These are phyloP conservation scores for Prunus dulcis DNA, from an alignment of 306 rosid genomes.

Conservation along the genomic window DNA sequence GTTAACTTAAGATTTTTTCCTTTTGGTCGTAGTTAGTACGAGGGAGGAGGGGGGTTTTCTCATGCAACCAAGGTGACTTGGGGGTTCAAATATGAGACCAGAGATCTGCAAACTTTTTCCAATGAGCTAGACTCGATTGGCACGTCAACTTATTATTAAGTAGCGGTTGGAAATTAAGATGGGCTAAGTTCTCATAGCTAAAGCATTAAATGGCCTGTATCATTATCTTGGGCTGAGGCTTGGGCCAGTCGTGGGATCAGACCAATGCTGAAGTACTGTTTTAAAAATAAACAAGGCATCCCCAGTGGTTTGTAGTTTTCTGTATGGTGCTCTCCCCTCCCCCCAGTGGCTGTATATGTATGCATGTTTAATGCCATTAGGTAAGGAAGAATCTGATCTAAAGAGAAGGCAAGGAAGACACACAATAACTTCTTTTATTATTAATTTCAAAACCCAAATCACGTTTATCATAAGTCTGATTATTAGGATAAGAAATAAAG, in stretches of 20 bases:
- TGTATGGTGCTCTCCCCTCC: not conserved
- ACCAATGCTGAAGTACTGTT: too few relatives aligned
- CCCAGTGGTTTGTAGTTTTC: not conserved
- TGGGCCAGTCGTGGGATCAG: too few relatives aligned
- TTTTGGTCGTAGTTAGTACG: too few relatives aligned
- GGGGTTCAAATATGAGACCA: too few relatives aligned
- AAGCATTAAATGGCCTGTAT: not conserved
- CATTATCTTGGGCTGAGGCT: not conserved
- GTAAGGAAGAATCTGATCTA: not conserved
- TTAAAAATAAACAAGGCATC: too few relatives aligned
- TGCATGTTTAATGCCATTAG: not conserved
- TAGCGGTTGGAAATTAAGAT: not conserved
- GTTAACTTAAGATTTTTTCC: too few relatives aligned
- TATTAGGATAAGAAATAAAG: not conserved
- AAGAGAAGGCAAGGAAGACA: not conserved
- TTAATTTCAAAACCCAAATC: not conserved
- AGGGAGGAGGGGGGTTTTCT: too few relatives aligned
- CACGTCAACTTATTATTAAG: too few relatives aligned
- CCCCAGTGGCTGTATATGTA: not conserved
- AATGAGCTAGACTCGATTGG: too few relatives aligned
- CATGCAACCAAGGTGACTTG: too few relatives aligned
- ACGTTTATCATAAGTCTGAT: not conserved
- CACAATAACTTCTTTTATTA: too few relatives aligned
- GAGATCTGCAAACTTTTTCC: rapidly evolving
- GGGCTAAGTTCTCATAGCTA: not conserved